A percentile compares a stretch with the other conserved stretches of the same genome.
Evolutionary conservation across 176 grass and related monocot genomes (phyloP).

Genomic region (Guadua angustifolia): DNA sequence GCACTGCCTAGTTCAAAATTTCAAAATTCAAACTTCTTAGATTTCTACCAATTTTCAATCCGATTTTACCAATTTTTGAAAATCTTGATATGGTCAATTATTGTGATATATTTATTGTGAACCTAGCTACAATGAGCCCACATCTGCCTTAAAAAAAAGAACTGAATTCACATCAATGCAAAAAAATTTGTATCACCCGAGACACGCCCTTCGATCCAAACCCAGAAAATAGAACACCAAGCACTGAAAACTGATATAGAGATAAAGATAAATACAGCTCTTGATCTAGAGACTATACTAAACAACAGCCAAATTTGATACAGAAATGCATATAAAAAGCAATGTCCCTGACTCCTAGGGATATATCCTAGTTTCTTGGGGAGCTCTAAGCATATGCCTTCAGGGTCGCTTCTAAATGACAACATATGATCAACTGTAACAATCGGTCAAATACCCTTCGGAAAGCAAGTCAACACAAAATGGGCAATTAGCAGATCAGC

Average conservation of each 20-base stretch:
- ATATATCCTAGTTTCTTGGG: not conserved
- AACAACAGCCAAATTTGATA: not conserved
- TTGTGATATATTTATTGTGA: too few species aligned
- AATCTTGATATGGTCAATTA: too few species aligned
- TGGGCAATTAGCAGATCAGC: slow-evolving; percentile 3
- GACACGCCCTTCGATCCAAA: not conserved
- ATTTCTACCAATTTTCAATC: too few species aligned
- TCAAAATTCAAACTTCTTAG: too few species aligned
- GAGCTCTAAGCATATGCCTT: not conserved
- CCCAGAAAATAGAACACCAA: not conserved
- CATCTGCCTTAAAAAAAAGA: not conserved
- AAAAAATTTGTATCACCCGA: not conserved
- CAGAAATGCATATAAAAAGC: not conserved
- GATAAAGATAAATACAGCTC: not conserved
- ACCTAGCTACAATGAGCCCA: too few species aligned
- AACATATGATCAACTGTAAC: not conserved
- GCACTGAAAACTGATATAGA: not conserved
- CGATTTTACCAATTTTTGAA: too few species aligned
- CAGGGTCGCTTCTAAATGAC: not conserved
- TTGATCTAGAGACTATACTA: not conserved
- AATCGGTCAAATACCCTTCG: not conserved
- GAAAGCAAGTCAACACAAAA: not conserved
- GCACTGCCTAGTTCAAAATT: too few species aligned
- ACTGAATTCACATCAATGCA: not conserved
- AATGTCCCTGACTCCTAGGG: not conserved